A percentile compares a stretch with the other conserved stretches of the same genome.
phyloP scores from a whole-genome alignment of 1,139 yeast genomes.

The Candida neerlandica region DNA sequence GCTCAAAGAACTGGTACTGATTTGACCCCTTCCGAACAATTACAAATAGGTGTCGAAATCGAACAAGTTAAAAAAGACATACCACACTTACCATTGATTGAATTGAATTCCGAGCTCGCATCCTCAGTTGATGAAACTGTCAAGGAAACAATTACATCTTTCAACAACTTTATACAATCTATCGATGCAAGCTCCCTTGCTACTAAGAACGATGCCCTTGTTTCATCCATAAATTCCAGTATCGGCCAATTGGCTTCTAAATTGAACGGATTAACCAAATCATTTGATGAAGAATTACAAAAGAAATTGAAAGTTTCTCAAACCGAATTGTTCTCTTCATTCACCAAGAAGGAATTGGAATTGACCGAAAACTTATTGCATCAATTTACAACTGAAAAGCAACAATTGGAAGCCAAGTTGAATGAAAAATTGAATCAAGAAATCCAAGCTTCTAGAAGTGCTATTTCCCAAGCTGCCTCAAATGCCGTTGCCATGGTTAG shows the following conservation, averaged over 20 bases:
- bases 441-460: conserved; percentile 66
- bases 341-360: conserved; percentile 56
- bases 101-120: conserved; percentile 24
- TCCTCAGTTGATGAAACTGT: conserved; percentile 48
- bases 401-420: conserved; percentile 64
- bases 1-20: conserved; percentile 13
- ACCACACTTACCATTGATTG: conserved; percentile 40
- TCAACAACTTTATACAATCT: conserved; percentile 54
- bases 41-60: conserved; percentile 45
- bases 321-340: conserved; percentile 56
- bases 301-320: conserved; percentile 41
- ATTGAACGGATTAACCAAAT: conserved; percentile 38
- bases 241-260: conserved; percentile 35
- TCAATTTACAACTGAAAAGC: conserved; percentile 57
- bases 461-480: conserved; percentile 73
- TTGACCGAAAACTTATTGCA: conserved; percentile 51
- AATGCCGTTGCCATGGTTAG: conserved; percentile 76
- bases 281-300: conserved; percentile 46
- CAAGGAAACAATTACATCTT: conserved; percentile 46
- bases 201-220: conserved; percentile 30
- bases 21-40: conserved; percentile 47
- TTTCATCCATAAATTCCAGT: conserved; percentile 34
- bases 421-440: conserved; percentile 63
- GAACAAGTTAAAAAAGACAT: conserved; percentile 37
- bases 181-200: conserved; percentile 46